Evolutionary conservation across 371 early-diverging fungal species (phyloP), one percentile per base, ranked within the genome.

Genomic region (Blakeslea trispora): DNA sequence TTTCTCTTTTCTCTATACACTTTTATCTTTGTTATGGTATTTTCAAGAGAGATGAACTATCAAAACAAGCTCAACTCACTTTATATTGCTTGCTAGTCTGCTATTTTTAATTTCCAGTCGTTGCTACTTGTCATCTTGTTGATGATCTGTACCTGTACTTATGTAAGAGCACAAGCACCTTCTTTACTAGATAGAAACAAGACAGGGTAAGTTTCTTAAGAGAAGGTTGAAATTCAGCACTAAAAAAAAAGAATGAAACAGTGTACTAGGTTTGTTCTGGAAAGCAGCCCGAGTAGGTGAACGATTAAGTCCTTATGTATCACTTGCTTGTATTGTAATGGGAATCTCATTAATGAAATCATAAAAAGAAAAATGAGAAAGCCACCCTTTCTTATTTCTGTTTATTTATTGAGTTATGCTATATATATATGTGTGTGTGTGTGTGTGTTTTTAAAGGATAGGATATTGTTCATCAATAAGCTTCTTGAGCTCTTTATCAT

Each of bases 271-370:
- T 15, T 69, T 95, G 42, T 89, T 94, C 57, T 96, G 95, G 95
- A 96, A 96, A 66, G 84, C 87, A 14, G 92, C 95, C 28, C 81
- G 95, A 61, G 87, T 96, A 80, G 92, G 94, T 5, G 94, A 94
- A 66, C 85, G 94, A 31, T 74, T 94, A 47, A 88, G 89, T 50
- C 93, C 93, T 24, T 94, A 93, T 53, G 94, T 94, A 13, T 85
- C 92, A 15, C 69, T 93, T 52, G 90, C 91, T 8, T 93, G 93
- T 58, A 70, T 93, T 32, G 60, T 82, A 44, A 94, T 94, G 92
- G 91, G 85, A 5, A 55, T 91, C 59, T 83, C 78, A 46, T 63
- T 84, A 14, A 71, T 85, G 64, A 77, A 72, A 47, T 77, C 81
- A 49, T 83, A 61, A 66, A 23, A 17, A 14, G 4, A 48, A 45